Evolutionary conservation across 257 asterid genomes (phyloP), one percentile per base, ranked within the genome.

Genomic region (Nemophila menziesii): DNA sequence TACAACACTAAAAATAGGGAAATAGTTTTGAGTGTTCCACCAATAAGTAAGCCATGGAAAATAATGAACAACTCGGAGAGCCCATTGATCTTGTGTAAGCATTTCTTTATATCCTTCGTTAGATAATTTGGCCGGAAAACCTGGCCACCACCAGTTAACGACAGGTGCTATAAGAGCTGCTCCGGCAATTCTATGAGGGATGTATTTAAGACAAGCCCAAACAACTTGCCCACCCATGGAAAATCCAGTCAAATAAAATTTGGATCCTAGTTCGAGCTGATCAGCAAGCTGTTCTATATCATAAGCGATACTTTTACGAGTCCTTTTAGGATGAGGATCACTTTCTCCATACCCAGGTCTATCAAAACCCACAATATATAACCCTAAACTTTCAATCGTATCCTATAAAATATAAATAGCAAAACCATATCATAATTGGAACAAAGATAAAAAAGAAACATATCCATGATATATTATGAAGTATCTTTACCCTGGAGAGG

Each of bases 321-420:
- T 75, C 29, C 74, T 70, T 12, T 50, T 60, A 9, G 92, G 89
- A 61, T 79, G 62, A 53, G 93, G 95, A 55, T 78, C 94, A 56
- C 97, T 89, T 70, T 89, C 92, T 33, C 95, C 95, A 66, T 89
- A 89, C 53, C 97, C 97, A 29, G 97, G 84, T 43, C 95, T 73
- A 55, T 89, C 97, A 42, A 89, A 71, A 16, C 93, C 69, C 44
- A 83, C 82, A 7, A 80, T 57, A 68, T 80, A 70, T 42, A 87
- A 54, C 50, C 80, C 84, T 58, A 77, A 51, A 56, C 64, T 73
- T 60, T 83, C 79, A 23, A 74, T 46, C 16, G 73, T 46, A 54
- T 74, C 95, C 97, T n/a, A n/a, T 47, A 43, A n/a, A n/a, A n/a
- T 83, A 78, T 3, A n/a, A n/a, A n/a, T n/a, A n/a, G n/a, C n/a